These are phyloP conservation scores for Calonectria montana DNA, from an alignment of 2,329 filamentous ascomycete genomes.

Conservation along the genomic window DNA sequence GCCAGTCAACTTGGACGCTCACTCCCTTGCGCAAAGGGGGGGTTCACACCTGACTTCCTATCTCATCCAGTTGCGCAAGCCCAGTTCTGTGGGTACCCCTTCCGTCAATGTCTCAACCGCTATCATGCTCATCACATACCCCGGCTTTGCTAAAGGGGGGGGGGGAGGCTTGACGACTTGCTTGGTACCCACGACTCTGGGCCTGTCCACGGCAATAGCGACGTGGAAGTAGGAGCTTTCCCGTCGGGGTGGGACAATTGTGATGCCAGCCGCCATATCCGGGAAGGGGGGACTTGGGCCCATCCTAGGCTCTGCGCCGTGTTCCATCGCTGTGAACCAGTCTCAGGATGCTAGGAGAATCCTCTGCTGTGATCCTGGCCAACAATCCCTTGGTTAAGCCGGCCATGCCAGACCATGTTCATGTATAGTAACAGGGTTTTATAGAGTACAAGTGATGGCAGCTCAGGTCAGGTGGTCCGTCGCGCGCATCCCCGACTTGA, in stretches of 20 bases:
- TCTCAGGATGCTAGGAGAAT: background rate
- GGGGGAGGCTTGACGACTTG: background rate
- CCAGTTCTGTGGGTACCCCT: conserved; percentile 1
- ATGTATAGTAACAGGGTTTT: conserved; percentile 2
- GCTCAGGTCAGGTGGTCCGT: conserved; percentile 9
- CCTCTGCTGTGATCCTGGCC: background rate
- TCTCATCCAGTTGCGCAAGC: background rate
- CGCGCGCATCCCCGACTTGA: background rate
- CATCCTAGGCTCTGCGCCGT: conserved; percentile 5
- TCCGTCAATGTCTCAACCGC: background rate
- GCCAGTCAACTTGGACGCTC: background rate
- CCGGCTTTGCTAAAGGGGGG: background rate
- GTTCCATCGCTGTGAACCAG: conserved; percentile 2
- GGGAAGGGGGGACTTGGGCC: conserved; percentile 1
- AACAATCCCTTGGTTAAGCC: conserved; percentile 7
- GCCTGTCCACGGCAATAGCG: background rate
- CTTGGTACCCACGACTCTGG: background rate
- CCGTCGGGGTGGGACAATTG: conserved; percentile 19
- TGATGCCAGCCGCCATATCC: conserved; percentile 19
- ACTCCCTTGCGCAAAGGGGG: background rate
- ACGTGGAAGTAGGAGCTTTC: background rate
- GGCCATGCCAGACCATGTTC: conserved; percentile 2
- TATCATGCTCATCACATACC: conserved; percentile 1
- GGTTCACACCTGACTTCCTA: conserved; percentile 1
- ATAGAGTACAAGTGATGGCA: background rate